phyloP scores from a whole-genome alignment of 768 basidiomycete genomes.

The Tylopilus balloui region DNA sequence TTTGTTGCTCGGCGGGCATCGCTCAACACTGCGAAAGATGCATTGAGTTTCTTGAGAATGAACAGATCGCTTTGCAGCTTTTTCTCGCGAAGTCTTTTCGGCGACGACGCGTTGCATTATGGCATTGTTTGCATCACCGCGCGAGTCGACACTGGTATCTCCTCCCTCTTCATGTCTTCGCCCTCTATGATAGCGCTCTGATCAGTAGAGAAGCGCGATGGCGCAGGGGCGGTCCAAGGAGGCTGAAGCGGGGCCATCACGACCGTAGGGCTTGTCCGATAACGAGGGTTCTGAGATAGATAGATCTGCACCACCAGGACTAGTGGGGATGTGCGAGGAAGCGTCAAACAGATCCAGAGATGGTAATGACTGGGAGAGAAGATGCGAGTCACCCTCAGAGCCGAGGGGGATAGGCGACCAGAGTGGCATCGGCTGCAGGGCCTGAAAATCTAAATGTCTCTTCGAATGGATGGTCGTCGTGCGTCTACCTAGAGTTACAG shows the following conservation, averaged over 20 bases:
- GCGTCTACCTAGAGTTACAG: background rate
- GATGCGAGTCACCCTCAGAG: constrained; percentile 31
- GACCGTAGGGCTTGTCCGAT: constrained; percentile 29
- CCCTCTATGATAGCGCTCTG: constrained; percentile 25
- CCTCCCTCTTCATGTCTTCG: constrained; percentile 20
- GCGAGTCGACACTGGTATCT: constrained; percentile 6
- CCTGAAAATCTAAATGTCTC: background rate
- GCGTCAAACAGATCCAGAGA: constrained; percentile 30
- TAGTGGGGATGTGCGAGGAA: constrained; percentile 33
- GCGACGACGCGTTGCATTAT: constrained; percentile 23
- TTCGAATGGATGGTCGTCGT: too few relatives aligned
- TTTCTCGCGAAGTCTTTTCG: constrained; percentile 53
- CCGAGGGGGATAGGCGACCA: constrained; percentile 26
- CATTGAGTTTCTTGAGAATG: constrained; percentile 67
- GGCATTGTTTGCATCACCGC: constrained; percentile 21
- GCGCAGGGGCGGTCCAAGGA: constrained; percentile 29
- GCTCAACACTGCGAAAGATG: constrained; percentile 62
- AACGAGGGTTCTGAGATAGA: constrained; percentile 56
- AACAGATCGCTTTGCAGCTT: constrained; percentile 71
- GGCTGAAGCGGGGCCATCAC: constrained; percentile 33
- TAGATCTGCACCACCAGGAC: constrained; percentile 46
- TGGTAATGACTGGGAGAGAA: constrained; percentile 47
- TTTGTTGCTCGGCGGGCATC: constrained; percentile 61
- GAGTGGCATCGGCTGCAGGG: constrained; percentile 21
- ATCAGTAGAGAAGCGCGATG: constrained; percentile 16